phyloP scores from a whole-genome alignment of 371 early-diverging fungal species.

The Sporodiniella umbellata region DNA sequence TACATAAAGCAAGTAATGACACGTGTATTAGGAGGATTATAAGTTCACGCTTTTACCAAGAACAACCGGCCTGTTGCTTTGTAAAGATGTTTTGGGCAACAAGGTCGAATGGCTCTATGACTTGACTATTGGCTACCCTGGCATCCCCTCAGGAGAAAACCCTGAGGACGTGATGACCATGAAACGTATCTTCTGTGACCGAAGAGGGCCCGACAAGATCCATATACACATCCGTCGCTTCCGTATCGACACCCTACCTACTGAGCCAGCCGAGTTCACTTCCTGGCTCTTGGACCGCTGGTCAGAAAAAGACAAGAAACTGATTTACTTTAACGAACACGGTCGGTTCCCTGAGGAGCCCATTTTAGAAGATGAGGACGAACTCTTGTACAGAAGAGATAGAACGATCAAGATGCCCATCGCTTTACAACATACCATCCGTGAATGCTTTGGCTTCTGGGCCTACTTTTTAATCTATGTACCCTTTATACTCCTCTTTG shows the following conservation, averaged over 20 bases:
- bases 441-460: conserved; percentile 17
- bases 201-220: conserved; percentile 67
- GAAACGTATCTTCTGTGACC: conserved; percentile 62
- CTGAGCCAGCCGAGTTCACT: conserved; percentile 57
- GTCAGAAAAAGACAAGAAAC: conserved; percentile 75
- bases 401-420: conserved; percentile 15
- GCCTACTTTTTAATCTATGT: conserved; percentile 18
- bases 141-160: conserved; percentile 66
- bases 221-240: conserved; percentile 77
- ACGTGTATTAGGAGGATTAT: conserved; percentile 34
- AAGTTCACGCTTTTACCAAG: conserved; percentile 75
- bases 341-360: conserved; percentile 59
- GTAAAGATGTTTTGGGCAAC: conserved; percentile 58
- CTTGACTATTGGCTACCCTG: conserved; percentile 82
- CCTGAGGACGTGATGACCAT: conserved; percentile 77
- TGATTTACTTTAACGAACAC: conserved; percentile 70
- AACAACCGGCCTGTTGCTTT: conserved; percentile 69
- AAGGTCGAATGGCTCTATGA: conserved; percentile 76
- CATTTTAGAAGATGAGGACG: conserved; percentile 3
- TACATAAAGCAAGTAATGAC: neutral
- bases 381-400: conserved; percentile 5
- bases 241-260: conserved; percentile 60
- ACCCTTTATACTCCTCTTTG: conserved; percentile 4
- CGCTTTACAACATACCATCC: conserved; percentile 9
- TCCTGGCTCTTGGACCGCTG: conserved; percentile 74